These are phyloP conservation scores for Penicillium sp. DNA, from an alignment of 2,329 filamentous ascomycete genomes.

Conservation along the genomic window DNA sequence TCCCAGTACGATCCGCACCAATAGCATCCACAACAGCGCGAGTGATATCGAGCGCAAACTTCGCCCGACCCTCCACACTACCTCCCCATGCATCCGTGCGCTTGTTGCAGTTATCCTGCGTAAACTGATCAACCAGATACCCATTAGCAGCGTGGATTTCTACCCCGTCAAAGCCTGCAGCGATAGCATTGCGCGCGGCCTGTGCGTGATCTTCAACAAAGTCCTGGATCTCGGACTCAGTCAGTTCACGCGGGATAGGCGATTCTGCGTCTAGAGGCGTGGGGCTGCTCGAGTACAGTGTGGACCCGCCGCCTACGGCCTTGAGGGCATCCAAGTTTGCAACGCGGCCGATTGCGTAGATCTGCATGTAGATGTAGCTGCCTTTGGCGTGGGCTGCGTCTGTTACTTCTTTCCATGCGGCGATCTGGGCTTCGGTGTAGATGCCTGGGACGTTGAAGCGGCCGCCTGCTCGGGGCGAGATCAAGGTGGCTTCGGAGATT, in stretches of 20 bases:
- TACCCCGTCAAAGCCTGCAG: slow-evolving; percentile 55
- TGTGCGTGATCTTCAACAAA: slow-evolving; percentile 45
- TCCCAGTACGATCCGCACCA: slow-evolving; percentile 46
- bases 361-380: slow-evolving; percentile 60
- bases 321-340: slow-evolving; percentile 40
- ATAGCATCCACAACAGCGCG: slow-evolving; percentile 45
- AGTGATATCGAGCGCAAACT: slow-evolving; percentile 56
- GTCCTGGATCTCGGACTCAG: slow-evolving; percentile 45
- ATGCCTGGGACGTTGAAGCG: slow-evolving; percentile 58
- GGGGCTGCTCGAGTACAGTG: slow-evolving; percentile 26
- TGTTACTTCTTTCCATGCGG: slow-evolving; percentile 60
- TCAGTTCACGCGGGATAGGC: slow-evolving; percentile 33
- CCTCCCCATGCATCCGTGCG: slow-evolving; percentile 54
- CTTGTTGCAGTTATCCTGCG: slow-evolving; percentile 48
- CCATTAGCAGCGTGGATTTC: slow-evolving; percentile 53
- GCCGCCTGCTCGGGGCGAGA: slow-evolving; percentile 48
- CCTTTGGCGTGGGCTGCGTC: slow-evolving; percentile 63
- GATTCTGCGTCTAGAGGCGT: slow-evolving; percentile 21
- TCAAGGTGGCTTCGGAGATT: slow-evolving; percentile 59
- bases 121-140: slow-evolving; percentile 55
- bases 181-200: slow-evolving; percentile 53
- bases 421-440: slow-evolving; percentile 56
- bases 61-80: slow-evolving; percentile 51
- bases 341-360: slow-evolving; percentile 62
- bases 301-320: slow-evolving; percentile 12